phyloP scores from a whole-genome alignment of 768 basidiomycete species.

The Strobilomyces echinocephalus region DNA sequence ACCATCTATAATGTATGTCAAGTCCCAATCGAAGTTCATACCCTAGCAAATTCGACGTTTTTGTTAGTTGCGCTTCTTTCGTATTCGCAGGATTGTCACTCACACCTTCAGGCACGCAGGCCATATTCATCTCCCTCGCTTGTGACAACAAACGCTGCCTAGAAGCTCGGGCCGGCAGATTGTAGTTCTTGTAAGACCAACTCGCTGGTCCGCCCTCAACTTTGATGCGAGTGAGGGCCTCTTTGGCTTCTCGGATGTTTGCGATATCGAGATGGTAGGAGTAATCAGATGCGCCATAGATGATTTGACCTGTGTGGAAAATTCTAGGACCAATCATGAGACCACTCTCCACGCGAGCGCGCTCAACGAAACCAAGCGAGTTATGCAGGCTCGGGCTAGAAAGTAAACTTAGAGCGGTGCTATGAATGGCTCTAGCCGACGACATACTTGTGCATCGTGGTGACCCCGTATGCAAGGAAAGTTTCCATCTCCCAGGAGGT shows the following conservation, averaged over 20 bases:
- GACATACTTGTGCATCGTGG: slow-evolving; percentile 69
- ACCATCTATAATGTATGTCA: slow-evolving; percentile 78
- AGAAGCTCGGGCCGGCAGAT: slow-evolving; percentile 63
- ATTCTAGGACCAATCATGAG: slow-evolving; percentile 67
- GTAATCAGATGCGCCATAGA: slow-evolving; percentile 44
- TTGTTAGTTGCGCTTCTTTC: background rate
- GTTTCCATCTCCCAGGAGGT: slow-evolving; percentile 72
- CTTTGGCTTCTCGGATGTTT: slow-evolving; percentile 55
- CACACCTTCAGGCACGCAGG: slow-evolving; percentile 68
- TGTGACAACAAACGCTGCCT: slow-evolving; percentile 60
- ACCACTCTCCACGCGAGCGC: slow-evolving; percentile 64
- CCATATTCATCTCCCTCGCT: slow-evolving; percentile 59
- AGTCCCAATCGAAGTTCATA: slow-evolving; percentile 77
- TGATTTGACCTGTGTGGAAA: slow-evolving; percentile 62
- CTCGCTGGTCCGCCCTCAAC: slow-evolving; percentile 65
- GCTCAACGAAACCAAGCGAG: slow-evolving; percentile 59
- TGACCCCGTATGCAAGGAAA: slow-evolving; percentile 73
- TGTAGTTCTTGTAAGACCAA: slow-evolving; percentile 78
- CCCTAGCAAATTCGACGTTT: slow-evolving; percentile 34
- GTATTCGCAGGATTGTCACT: slow-evolving; percentile 12
- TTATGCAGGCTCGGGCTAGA: slow-evolving; percentile 60
- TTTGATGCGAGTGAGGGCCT: slow-evolving; percentile 64
- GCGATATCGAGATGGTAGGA: slow-evolving; percentile 64
- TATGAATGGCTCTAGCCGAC: background rate
- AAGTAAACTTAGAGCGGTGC: background rate